These are phyloP conservation scores for Calvatia gigantea DNA, from an alignment of 768 basidiomycete genomes.

Conservation along the genomic window DNA sequence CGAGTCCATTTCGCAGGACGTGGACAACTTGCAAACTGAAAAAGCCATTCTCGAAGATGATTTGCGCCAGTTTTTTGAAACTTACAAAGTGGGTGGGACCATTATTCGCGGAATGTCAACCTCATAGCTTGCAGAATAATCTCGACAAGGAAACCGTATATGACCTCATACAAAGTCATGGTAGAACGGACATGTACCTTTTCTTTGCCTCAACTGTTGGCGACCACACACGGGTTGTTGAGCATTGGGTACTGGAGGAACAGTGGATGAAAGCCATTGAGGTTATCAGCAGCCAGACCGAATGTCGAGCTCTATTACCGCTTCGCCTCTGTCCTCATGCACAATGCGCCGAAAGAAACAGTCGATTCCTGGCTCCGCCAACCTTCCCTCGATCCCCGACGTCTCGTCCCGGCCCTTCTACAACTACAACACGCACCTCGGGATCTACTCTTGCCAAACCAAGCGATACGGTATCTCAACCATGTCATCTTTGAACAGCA, in stretches of 20 bases:
- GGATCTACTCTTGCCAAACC: slow-evolving; percentile 73
- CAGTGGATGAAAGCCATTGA: slow-evolving; percentile 90
- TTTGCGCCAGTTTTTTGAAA: slow-evolving; percentile 86
- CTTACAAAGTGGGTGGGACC: slow-evolving; percentile 69
- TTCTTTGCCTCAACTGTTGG: slow-evolving; percentile 82
- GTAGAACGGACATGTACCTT: slow-evolving; percentile 88
- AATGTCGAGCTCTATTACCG: slow-evolving; percentile 90
- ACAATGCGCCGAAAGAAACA: slow-evolving; percentile 82
- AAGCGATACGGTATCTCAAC: slow-evolving; percentile 87
- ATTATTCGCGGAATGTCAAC: neutral
- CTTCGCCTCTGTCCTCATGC: slow-evolving; percentile 85
- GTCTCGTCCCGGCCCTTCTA: slow-evolving; percentile 85
- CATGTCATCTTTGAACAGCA: slow-evolving; percentile 79
- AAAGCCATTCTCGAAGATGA: slow-evolving; percentile 87
- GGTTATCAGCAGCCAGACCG: slow-evolving; percentile 86
- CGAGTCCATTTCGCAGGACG: slow-evolving; percentile 75
- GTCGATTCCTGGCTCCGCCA: slow-evolving; percentile 93
- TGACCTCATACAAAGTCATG: slow-evolving; percentile 91
- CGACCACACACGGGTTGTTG: slow-evolving; percentile 81
- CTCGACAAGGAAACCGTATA: slow-evolving; percentile 84
- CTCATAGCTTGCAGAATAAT: slow-evolving; percentile 54
- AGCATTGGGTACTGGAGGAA: slow-evolving; percentile 91
- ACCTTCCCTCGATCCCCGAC: slow-evolving; percentile 71
- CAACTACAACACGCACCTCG: slow-evolving; percentile 72
- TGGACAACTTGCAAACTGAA: slow-evolving; percentile 81